Evolutionary conservation across 2,329 filamentous ascomycete genomes (phyloP), one percentile per base, ranked within the genome.

Genomic region (Penicillium sp.): DNA sequence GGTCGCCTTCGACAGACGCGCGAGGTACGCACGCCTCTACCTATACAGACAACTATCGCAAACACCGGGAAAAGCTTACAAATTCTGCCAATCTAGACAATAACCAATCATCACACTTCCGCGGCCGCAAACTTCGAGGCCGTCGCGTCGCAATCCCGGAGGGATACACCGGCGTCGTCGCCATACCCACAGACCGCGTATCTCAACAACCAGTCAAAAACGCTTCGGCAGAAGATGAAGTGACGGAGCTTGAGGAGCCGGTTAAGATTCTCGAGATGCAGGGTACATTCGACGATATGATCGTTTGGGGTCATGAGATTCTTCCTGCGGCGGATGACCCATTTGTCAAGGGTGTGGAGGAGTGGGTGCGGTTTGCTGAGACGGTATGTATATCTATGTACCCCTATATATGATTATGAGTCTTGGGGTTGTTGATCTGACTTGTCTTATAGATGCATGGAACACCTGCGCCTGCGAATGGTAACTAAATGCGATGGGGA

Each of bases 221-320:
- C 2, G 67, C 36, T 42, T 16, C 75, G 22, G 39, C 39, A 1
- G 64, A 72, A 2, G 76, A 78, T 9, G 72, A 79, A 14, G 73
- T 76, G 1, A 74, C 78, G 2, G 74, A 74, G 36, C 63, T 66
- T 7, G 69, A 75, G 11, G 76, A 81, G 22, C 77, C 81, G 1
- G 80, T 83, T 9, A 77, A 77, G 18, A 73, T 80, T 1, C 70
- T 92, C 60, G 80, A 88, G 45, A 76, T 83, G 39, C 77, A 85
- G 18, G 85, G 84, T 1, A 78, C 78, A 14, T 96, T 96, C 66
- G 83, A 90, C 6, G 79, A 88, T 48, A 69, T 96, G 45, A 74
- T 90, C 3, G 79, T 96, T n/a, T 97, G 92, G 92, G 86, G 82
- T 0, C 91, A 96, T 69, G 91, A 94, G 60, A 71, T 74, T 1